Base-by-base conservation (phyloP, 257 asterid genomes). In the Penstemon eatonii region DNA sequence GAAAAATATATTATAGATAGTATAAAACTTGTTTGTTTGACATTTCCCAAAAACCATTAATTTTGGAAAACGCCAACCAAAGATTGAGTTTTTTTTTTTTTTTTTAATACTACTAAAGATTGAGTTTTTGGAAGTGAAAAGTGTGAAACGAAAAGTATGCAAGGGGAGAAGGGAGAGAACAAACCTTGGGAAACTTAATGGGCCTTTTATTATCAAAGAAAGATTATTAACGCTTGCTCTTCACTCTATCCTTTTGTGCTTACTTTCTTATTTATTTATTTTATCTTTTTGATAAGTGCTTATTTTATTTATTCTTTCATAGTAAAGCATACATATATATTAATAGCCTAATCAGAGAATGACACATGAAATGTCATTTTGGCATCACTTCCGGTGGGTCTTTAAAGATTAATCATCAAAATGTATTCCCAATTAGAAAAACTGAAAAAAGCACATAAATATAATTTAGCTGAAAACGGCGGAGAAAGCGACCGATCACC, bases 401-500 rank as follows among this genome's bases (percentile, higher is more conserved):
- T 74, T 74, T 66, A 55, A 15, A 42, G 56, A 39, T 66, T 63
- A 25, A 25, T 25, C 33, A 25, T 25, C 2, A 25, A 25, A 74
- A 62, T 52, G 12, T 56, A 73, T 47, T 55, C 55, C 76, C 52
- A 65, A 59, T 62, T 15, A 62, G 43, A 38, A 15, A 40, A 38
- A 65, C 40, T 11, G 49, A 47, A 13, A 60, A 47, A 13, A 60
- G 56, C 56, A 58, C 69, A 67, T 1, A 55, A 15, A 55, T 2
- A 39, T 51, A 76, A 68, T 64, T 56, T 9, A 67, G 69, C 61
- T 69, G 46, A 76, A 78, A 80, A 76, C 81, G 85, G 84, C 89
- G 85, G 70, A 68, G 80, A 77, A 71, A 79, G 84, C 49, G 78
- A 83, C 85, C 56, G 50, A 52, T 68, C 72, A 82, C 78, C 83